Percentiles rank a stretch among this genome's conserved stretches.
Conservation (phyloP, 1,139 yeast genomes). For the Nakaseomyces uthaithaninus region DNA sequence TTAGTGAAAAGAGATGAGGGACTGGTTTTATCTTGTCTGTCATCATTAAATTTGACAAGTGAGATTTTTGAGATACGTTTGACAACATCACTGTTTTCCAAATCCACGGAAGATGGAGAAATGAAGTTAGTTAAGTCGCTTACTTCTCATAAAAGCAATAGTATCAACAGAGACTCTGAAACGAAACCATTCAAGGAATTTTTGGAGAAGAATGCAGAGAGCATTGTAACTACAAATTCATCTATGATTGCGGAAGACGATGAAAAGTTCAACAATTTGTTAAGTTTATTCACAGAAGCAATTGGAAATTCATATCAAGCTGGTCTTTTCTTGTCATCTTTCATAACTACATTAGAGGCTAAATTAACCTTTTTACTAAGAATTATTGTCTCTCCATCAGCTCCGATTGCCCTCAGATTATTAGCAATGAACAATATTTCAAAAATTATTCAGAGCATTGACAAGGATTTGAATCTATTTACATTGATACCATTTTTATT, state of each 20-base stretch:
- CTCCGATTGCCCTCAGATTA: conserved; percentile 50
- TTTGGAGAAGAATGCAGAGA: conserved; percentile 26
- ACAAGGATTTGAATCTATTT: conserved; percentile 34
- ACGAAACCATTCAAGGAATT: conserved; percentile 29
- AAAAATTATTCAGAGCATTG: conserved; percentile 34
- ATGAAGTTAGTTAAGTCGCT: conserved; percentile 12
- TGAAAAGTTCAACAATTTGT: conserved; percentile 40
- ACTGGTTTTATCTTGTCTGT: conserved; percentile 38
- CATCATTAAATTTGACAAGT: conserved; percentile 36
- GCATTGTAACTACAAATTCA: conserved; percentile 24
- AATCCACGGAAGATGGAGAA: conserved; percentile 25
- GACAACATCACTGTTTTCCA: conserved; percentile 46
- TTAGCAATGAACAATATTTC: conserved; percentile 39
- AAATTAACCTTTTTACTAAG: conserved; percentile 52
- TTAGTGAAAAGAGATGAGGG: conserved; percentile 37
- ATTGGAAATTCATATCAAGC: conserved; percentile 33
- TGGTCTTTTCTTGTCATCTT: conserved; percentile 31
- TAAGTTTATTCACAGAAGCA: conserved; percentile 38
- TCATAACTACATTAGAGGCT: conserved; percentile 35
- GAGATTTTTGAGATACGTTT: conserved; percentile 60
- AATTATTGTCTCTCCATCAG: conserved; percentile 45
- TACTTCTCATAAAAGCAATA: conserved; percentile 19
- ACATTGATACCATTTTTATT: conserved; percentile 39
- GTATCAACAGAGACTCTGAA: conserved; percentile 26
- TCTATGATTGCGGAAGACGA: conserved; percentile 33